A percentile compares a stretch with the other conserved stretches of the same genome.
Conservation (phyloP, 441 rosid species). For the Croton setiger region DNA sequence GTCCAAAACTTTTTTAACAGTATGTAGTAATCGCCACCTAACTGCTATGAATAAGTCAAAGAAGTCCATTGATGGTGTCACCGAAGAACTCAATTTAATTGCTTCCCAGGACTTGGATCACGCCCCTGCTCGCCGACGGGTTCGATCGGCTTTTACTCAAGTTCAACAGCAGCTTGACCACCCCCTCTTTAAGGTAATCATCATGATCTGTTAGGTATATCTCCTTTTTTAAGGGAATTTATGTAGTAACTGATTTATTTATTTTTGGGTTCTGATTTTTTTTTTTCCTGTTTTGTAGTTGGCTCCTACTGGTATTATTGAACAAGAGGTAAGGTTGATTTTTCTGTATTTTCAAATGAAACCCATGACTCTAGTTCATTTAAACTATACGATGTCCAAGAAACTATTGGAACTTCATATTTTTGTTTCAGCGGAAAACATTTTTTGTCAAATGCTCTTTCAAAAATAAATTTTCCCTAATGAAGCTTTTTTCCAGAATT, state of each 20-base stretch:
- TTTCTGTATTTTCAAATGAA: not conserved
- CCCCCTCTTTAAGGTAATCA: constrained; percentile 69
- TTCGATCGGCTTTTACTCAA: constrained; percentile 67
- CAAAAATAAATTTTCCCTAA: not conserved
- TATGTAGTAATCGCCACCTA: constrained; percentile 6
- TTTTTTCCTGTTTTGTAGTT: constrained; percentile 30
- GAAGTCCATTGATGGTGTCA: constrained; percentile 53
- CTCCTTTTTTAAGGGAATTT: not conserved
- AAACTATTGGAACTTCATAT: not conserved
- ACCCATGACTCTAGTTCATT: too few species aligned
- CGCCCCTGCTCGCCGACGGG: constrained; percentile 66
- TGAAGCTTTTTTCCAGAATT: not conserved
- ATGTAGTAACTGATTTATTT: not conserved
- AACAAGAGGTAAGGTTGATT: constrained; percentile 59
- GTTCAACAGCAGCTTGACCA: constrained; percentile 77
- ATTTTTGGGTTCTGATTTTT: constrained; percentile 17
- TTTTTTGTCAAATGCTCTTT: not conserved
- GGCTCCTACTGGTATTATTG: constrained; percentile 72
- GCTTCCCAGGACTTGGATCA: constrained; percentile 69
- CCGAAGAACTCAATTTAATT: constrained; percentile 60
- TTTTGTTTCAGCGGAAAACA: not conserved
- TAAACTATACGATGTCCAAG: too few species aligned
- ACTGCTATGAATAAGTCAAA: constrained; percentile 27
- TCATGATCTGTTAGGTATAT: constrained; percentile 9
- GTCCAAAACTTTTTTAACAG: constrained; percentile 1